Evolutionary conservation across 108 stramenopile species (phyloP), one percentile per base, ranked within the genome.

Genomic region (Pseudonitzschia pungens): DNA sequence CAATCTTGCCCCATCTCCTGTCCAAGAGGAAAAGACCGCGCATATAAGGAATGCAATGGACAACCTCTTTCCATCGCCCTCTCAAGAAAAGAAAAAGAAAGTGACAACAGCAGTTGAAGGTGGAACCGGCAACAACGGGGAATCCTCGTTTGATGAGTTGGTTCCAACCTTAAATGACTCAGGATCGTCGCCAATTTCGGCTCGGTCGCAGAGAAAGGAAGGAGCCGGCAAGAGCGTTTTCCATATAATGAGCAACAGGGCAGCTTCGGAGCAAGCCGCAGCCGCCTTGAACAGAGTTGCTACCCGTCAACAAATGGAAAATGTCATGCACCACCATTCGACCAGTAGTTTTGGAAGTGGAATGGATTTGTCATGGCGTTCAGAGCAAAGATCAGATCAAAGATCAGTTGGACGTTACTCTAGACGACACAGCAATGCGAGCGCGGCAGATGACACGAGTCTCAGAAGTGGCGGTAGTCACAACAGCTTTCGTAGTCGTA

Each of bases 211-310:
- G 40, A 41, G 20, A 62, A 40, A 62, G 60, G 14, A 33, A 14
- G 10, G 9, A 11, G 14, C 9, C 10, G 45, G 45, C 2, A 12
- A 12, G 16, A 43, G 42, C 42, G 42, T 24, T 18, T 33, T 33
- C 12, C 28, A 28, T 5, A 62, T 62, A 62, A 62, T 62, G 33
- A 62, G 32, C 60, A 62, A 62, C 60, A 62, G 31, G 60, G 60
- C 60, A 1, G 60, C 60, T 14, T 4, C 15, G 20, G 60, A 62
- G 60, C 60, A 40, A 21, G 60, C 60, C 27, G 60, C 4, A 40
- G 60, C 60, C 16, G 60, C 33, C 36, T 40, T 62, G 60, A 62
- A n/a, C 32, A 24, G 60, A 8, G 33, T 62, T 7, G 60, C 60
- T 28, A 33, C 60, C 33, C 60, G 29, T 58, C 57, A 58, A 10